Evolutionary conservation across 768 basidiomycete genomes (phyloP).

Genomic region (Cantharellus cinnabarinus): DNA sequence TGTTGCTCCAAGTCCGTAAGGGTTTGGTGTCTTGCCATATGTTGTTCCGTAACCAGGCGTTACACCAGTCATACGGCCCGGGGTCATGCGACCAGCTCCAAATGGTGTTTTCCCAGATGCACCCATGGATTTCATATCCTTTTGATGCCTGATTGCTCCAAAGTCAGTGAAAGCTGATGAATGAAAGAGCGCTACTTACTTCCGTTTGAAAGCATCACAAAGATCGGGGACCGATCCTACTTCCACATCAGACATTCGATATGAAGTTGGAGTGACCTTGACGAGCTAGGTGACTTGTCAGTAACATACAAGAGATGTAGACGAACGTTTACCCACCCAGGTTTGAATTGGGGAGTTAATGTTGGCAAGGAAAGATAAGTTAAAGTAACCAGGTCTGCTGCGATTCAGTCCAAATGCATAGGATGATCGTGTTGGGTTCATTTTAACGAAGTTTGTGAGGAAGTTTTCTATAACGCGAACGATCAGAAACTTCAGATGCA

Average conservation of each 20-base stretch:
- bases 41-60: background rate
- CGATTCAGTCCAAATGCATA: conserved; percentile 90
- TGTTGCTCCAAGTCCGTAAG: background rate
- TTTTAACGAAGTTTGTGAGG: conserved; percentile 75
- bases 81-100: conserved; percentile 37
- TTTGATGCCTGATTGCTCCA: background rate
- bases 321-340: conserved; percentile 41
- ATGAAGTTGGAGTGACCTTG: conserved; percentile 71
- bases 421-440: conserved; percentile 84
- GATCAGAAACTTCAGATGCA: background rate
- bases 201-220: conserved; percentile 92
- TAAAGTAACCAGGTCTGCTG: conserved; percentile 81
- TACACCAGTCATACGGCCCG: conserved; percentile 38
- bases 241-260: conserved; percentile 75
- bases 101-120: conserved; percentile 65
- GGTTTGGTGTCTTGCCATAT: background rate
- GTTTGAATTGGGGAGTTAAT: conserved; percentile 76
- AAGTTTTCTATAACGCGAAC: conserved; percentile 39
- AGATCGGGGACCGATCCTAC: conserved; percentile 82
- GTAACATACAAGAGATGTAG: background rate
- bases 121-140: conserved; percentile 12
- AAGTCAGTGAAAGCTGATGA: background rate
- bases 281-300: conserved; percentile 35
- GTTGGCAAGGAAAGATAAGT: conserved; percentile 80
- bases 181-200: conserved; percentile 22